Evolutionary conservation across 2,329 filamentous ascomycete species (phyloP), one percentile per base, ranked within the genome.

Genomic region (Phaeosphaeriaceae sp.): DNA sequence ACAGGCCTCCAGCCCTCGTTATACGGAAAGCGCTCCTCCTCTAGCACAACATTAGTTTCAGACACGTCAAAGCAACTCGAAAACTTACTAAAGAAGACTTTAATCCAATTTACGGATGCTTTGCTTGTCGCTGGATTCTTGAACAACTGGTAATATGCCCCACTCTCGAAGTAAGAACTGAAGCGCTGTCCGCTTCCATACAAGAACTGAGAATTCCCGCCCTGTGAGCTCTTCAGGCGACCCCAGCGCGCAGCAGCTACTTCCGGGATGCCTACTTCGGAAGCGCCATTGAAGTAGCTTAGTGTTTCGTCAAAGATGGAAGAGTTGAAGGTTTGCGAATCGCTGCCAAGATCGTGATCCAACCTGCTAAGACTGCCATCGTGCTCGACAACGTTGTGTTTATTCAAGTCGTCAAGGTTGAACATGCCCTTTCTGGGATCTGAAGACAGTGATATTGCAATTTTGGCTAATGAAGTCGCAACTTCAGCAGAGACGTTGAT

Each of bases 381-480:
- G 42, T 74, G 71, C 52, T 74, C 73, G 17, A 74, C 58, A 2
- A 56, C 52, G 28, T 65, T 61, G 56, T 74, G 72, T 20, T 59
- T 64, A n/a, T 59, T 56, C 1, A 74, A 46, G 37, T 73, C 62
- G 21, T 67, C 63, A 7, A 74, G 61, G 42, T 64, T 58, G 36
- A 73, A 63, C n/a, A 42, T 37, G 28, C 53, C 54, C 21, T 30
- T 39, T 13, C 32, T 28, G 6, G 62, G 56, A 32, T 61, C 41
- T 11, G 37, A 26, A 2, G 59, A 57, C 1, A 54, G 48, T 1
- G 16, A 16, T 0, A 66, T 20, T 6, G 41, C 71, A 11, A 52
- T 60, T 8, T 29, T 37, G 17, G 61, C 59, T 9, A 73, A 46
- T n/a, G 56, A 37, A 2, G 58, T 67, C 13, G 66, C 56, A 6